Conservation (phyloP, 345 rosid species). For the Brassica incana region DNA sequence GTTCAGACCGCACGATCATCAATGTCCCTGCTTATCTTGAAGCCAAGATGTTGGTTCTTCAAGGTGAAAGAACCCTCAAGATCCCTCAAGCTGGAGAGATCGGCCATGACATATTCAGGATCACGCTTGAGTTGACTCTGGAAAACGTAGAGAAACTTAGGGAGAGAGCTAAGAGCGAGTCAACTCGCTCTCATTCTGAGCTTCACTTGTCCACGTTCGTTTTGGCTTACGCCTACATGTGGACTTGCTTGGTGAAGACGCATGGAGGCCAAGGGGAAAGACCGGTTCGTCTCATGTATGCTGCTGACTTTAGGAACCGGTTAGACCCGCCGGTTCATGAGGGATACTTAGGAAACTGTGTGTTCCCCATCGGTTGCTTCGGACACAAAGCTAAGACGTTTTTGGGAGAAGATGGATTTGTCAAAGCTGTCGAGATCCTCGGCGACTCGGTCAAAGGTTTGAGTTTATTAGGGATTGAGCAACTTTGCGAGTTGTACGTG, state of each 20-base stretch:
- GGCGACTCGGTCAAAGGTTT: neutral
- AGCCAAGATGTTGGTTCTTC: neutral
- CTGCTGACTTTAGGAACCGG: neutral
- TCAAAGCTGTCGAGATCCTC: neutral
- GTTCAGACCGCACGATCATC: neutral
- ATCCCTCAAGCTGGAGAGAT: neutral
- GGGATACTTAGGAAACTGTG: neutral
- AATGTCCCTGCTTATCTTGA: neutral
- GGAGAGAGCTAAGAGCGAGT: neutral
- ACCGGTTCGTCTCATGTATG: constrained; percentile 2
- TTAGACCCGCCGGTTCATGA: neutral
- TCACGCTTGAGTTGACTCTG: neutral
- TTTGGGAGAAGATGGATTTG: neutral
- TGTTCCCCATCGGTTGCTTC: neutral
- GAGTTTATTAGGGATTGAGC: neutral
- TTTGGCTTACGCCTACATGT: neutral
- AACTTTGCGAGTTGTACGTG: neutral
- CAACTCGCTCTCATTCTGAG: neutral
- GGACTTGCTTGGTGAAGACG: neutral
- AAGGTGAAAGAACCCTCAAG: neutral
- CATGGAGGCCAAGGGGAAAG: neutral
- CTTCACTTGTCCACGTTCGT: neutral
- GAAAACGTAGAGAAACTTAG: neutral
- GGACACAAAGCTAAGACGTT: constrained; percentile 1
- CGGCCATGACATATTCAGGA: neutral